Base-by-base conservation (phyloP, 2,329 filamentous ascomycete species). In the Orbilia oligospora region DNA sequence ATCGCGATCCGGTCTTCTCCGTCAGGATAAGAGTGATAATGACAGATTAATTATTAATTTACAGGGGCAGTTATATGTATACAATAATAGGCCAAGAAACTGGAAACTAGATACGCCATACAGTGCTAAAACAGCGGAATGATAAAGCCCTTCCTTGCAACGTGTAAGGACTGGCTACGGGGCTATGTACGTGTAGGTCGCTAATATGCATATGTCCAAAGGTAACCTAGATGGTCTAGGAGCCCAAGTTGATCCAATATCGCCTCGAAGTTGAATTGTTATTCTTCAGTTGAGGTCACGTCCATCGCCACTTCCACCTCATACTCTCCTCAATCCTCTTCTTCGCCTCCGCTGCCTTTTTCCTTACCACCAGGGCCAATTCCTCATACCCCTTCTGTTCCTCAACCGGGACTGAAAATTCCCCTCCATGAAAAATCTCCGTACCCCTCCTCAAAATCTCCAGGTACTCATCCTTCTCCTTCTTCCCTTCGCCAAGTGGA, bases 321-420 rank as follows among this genome's bases (percentile, higher is more conserved):
- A 38, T 18, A 22, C 9, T 36, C 33, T 22, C 33, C 36, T 61
- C 56, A 5, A 44, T 10, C 22, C 56, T 61, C 20, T 8, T 5
- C 20, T 33, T 61, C 9, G n/a, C 36, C 36, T 61, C 55, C 10
- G 22, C 55, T 14, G 44, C 18, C 36, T 61, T 61, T 36, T 36
- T 44, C 14, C 20, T 44, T 12, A 61, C 36, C 20, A 61, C 12
- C 56, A 4, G 20, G 5, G 33, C 9, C 33, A 61, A 18, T 4
- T 44, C 56, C 1, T 44, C 36, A 44, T 44, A 36, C 20, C 56
- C 33, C 14, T n/a, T 61, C 20, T 61, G 56, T 9, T 0, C 85
- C 85, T 1, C 86, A 87, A 10, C 93, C 86, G 48, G 8, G 78
- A 46, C 89, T 41, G 83, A 1, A 87, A 89, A 83, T 94, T 94